Base-by-base conservation (phyloP, 2,329 filamentous ascomycete species). In the Monosporascus sp. region DNA sequence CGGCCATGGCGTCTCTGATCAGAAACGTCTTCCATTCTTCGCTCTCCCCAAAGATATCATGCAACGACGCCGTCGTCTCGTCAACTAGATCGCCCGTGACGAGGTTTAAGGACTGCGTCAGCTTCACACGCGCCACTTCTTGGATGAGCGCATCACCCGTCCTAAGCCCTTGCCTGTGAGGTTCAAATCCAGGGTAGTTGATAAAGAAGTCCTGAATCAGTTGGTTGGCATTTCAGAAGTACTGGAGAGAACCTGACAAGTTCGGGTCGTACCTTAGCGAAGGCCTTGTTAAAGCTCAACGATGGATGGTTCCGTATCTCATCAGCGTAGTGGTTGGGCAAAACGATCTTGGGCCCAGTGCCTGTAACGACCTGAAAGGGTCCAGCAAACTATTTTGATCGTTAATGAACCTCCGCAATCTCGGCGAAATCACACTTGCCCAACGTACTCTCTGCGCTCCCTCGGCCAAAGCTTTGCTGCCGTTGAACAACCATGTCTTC, bases 11-110 rank as follows among this genome's bases (percentile, higher is more conserved):
- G 0, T 67, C 59, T 11, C 68, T 65, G 38, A 78, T 66, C 22
- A 59, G 54, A 37, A 70, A 59, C 2, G 69, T 59, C 11, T 65
- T 65, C 75, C 76, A 78, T 52, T 74, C 72, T 65, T 57, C 50
- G 46, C 37, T 56, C 22, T 59, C 56, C 9, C 69, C 69, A 24
- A 68, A 65, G 26, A 71, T 63, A 26, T 68, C 64, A 31, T 68
- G 61, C 1, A 72, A 48, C 1, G 68, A 65, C 3, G 57, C 57
- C 2, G 62, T 59, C 7, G 70, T 68, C 55, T 73, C 70, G 31
- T 71, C 65, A 19, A 70, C 64, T 1, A 73, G 60, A 35, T 71
- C 68, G 17, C 59, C 57, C 4, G 70, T 70, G 4, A 72, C 60
- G 40, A 72, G 58, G 47, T 60, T 59, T 9, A 69, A 60, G 6